These are phyloP conservation scores for Cytospora chrysosperma DNA, from an alignment of 2,329 filamentous ascomycete genomes.

Conservation along the genomic window DNA sequence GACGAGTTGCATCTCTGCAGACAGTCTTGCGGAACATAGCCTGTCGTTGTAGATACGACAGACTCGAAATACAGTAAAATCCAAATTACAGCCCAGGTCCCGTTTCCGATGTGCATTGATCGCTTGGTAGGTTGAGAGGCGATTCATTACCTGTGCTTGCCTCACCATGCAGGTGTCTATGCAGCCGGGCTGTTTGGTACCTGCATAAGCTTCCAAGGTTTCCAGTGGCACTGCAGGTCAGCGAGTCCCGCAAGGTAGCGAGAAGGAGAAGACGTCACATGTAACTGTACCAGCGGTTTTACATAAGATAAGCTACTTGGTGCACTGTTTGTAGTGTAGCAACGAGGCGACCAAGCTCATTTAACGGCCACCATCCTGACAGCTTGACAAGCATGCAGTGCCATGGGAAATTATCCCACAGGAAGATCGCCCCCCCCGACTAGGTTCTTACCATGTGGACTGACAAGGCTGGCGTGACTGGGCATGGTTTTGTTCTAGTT, in stretches of 20 bases:
- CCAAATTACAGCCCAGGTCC: not conserved
- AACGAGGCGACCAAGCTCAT: too few relatives aligned
- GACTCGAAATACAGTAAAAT: constrained; percentile 18
- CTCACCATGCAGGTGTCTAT: not conserved
- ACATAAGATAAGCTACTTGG: not conserved
- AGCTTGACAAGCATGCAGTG: too few relatives aligned
- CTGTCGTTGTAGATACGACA: constrained; percentile 5
- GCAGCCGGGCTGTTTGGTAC: constrained; percentile 6
- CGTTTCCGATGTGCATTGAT: not conserved
- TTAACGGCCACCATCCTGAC: too few relatives aligned
- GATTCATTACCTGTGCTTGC: not conserved
- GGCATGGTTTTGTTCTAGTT: too few relatives aligned
- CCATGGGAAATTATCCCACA: too few relatives aligned
- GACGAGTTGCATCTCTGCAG: constrained; percentile 10
- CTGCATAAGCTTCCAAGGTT: constrained; percentile 9
- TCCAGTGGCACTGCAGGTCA: not conserved
- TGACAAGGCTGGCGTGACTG: too few relatives aligned
- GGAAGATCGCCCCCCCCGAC: too few relatives aligned
- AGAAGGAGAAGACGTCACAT: not conserved
- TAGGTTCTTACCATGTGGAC: too few relatives aligned
- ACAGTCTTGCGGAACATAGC: constrained; percentile 5
- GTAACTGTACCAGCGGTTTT: not conserved
- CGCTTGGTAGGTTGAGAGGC: not conserved
- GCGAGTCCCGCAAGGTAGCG: not conserved
- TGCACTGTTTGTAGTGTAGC: too few relatives aligned